Evolutionary conservation across 2,329 filamentous ascomycete genomes (phyloP).

Genomic region (Corinectria fuckeliana): DNA sequence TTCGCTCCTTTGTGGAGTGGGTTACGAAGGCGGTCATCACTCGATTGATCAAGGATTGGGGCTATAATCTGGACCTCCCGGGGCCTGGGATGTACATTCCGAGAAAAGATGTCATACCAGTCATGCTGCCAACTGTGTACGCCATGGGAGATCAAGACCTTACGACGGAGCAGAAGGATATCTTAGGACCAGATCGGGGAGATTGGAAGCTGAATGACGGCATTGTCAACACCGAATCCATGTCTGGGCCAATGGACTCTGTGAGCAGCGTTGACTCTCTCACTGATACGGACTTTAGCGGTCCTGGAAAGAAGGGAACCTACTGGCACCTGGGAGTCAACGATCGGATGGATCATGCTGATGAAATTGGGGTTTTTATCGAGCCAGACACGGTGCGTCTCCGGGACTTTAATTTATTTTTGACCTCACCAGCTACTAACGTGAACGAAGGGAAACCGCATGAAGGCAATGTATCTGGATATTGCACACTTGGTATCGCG

Average conservation of each 20-base stretch:
- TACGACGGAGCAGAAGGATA: neutral
- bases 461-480: conserved; percentile 8
- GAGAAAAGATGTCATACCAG: conserved; percentile 6
- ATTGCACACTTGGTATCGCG: conserved; percentile 11
- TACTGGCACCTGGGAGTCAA: conserved; percentile 16
- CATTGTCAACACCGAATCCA: conserved; percentile 11
- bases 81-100: conserved; percentile 2
- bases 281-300: neutral
- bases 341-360: conserved; percentile 9
- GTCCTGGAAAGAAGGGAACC: neutral
- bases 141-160: conserved; percentile 12
- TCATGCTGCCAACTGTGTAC: conserved; percentile 3
- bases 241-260: conserved; percentile 2
- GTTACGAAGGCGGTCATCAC: conserved; percentile 5
- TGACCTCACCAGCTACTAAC: neutral
- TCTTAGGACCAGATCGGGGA: neutral
- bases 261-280: conserved; percentile 2
- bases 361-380: conserved; percentile 15
- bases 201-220: conserved; percentile 13
- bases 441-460: neutral
- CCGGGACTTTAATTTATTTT: no score
- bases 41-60: neutral
- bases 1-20: conserved; percentile 9
- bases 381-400: neutral
- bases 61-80: conserved; percentile 6